Base-by-base conservation (phyloP, 352 stramenopile genomes). In the Phytopythium vexans region DNA sequence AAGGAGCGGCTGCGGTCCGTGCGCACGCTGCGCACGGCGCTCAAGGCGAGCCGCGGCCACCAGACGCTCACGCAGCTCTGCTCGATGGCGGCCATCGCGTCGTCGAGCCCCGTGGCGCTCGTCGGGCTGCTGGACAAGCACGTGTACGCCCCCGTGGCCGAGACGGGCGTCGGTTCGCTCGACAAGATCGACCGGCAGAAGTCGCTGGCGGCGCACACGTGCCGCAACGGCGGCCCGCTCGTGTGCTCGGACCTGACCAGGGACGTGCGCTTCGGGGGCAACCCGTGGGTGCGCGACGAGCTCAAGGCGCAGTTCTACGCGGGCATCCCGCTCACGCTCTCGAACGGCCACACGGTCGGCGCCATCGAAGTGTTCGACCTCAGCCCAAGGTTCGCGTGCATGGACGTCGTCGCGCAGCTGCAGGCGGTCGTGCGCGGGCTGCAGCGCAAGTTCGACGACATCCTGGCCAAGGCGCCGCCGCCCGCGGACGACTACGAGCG, bases 41-140 rank as follows among this genome's bases (percentile, higher is more conserved):
- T 93, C 7, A 72, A 77, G 50, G 48, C 44, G 36, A 62, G 57
- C 9, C 64, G 65, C 14, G 60, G 71, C 38, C 77, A 85, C 62
- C 75, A 77, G 36, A 77, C 72, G 39, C 64, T 88, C 46, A 55
- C 56, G 36, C 79, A 92, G 56, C 71, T 93, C 31, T 88, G 77
- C 60, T 87, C 78, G 46, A 92, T 95, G 77, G 81, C 81, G 46
- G 75, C 81, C 32, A 93, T 92, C 53, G 83, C 82, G n/a, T 84
- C 81, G 1, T 71, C 75, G 38, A 88, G 77, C 42, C 67, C 76
- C 0, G 74, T 89, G 45, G 81, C 82, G 4, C 39, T 92, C 0
- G 66, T 92, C 6, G 85, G 81, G 0, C 56, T 95, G 41, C 62
- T 95, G 8, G 82, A 87, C 34, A 81, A 71, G 48, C 69, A 88